Evolutionary conservation across 331 rosid genomes (phyloP), one percentile per base, ranked within the genome.

Genomic region (Malus hybrid): DNA sequence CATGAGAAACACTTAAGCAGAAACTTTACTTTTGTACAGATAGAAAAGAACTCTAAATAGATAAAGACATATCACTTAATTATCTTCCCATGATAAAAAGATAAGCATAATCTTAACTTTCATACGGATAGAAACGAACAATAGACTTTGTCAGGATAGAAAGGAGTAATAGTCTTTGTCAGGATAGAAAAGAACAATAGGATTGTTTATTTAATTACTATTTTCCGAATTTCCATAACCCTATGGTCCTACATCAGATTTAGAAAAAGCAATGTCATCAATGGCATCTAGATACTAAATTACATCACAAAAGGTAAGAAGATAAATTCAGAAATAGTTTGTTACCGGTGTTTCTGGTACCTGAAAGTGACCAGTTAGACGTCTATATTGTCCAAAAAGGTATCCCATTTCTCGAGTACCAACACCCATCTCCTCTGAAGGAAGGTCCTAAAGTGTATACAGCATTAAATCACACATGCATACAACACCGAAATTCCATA

Each of bases 361-460:
- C 99, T 95, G 97, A 89, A 89, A 90, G 78, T 89, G 93, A 79
- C 99, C 97, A 68, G 90, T 96, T 72, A 95, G 84, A 62, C 96
- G 99, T 82, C 97, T 87, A 83, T 95, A 95, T 82, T 95, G 99
- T 85, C 99, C 99, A 71, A 95, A 95, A 57, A 95, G 97, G 83
- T 90, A 95, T 69, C 99, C 99, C 99, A 95, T 95, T 86, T 95
- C 99, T 64, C 99, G 96, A 78, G 99, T 90, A 77, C 99, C 99
- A 79, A 92, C 97, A 66, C 99, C 99, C 97, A 95, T 92, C 78
- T 95, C 99, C 89, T 95, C 99, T 29, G 97, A 95, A 65, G 97
- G 99, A 80, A 92, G 97, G 86, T 95, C 99, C 99, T 95, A 77
- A 75, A 69, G 72, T 50, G 73, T 64, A 85, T 73, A 77, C 82